phyloP scores from a whole-genome alignment of 2,329 filamentous ascomycete species.

The Cyphellophora europaea region DNA sequence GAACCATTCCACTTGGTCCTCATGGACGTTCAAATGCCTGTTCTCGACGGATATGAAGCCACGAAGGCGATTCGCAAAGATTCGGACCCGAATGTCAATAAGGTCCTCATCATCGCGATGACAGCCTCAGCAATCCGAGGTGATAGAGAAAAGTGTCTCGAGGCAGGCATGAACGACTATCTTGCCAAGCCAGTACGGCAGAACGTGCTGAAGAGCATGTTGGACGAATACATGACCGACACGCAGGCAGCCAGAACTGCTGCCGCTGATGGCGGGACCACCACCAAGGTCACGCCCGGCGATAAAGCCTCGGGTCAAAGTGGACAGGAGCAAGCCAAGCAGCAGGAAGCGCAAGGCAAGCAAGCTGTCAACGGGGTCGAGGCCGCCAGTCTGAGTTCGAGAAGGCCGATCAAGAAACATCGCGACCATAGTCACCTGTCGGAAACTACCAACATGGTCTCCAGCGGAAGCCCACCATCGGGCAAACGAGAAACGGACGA shows the following conservation, averaged over 20 bases:
- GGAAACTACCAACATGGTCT: constrained; percentile 1
- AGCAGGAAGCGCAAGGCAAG: constrained; percentile 1
- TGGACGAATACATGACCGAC: constrained; percentile 54
- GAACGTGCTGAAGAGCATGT: constrained; percentile 73
- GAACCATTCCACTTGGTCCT: constrained; percentile 36
- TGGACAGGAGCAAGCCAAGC: neutral
- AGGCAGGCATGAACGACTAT: constrained; percentile 96
- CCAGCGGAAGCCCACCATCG: constrained; percentile 8
- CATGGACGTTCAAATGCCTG: constrained; percentile 41
- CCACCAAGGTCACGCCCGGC: constrained; percentile 4
- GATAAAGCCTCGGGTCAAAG: constrained; percentile 10
- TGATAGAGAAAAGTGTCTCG: constrained; percentile 89
- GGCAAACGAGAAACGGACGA: constrained; percentile 14
- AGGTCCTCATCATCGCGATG: constrained; percentile 93
- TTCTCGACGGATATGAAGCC: constrained; percentile 40
- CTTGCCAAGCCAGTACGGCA: constrained; percentile 90
- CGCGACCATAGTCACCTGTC: neutral
- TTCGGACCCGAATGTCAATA: constrained; percentile 62
- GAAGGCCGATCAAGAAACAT: constrained; percentile 11
- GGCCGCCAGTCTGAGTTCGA: neutral
- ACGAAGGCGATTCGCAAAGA: constrained; percentile 47
- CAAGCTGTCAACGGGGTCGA: constrained; percentile 1
- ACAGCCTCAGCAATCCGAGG: constrained; percentile 91
- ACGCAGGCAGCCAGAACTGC: constrained; percentile 7
- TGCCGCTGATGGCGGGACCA: constrained; percentile 2